phyloP scores from a whole-genome alignment of 31 red algal genomes.

The Odonthalia washingtoniensis region DNA sequence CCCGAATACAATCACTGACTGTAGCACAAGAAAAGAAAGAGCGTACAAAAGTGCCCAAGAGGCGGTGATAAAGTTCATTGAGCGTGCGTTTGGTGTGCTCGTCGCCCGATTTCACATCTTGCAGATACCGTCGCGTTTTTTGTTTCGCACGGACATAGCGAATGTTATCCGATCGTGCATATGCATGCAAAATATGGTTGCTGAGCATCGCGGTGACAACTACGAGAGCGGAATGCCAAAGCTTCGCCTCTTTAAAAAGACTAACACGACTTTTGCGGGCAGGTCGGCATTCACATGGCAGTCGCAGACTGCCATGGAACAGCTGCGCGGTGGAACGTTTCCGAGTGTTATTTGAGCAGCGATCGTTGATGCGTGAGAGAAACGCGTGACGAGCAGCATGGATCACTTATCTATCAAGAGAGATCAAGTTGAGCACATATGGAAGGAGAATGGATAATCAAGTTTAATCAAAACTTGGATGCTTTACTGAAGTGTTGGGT shows the following conservation, averaged over 20 bases:
- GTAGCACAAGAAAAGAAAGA: not conserved
- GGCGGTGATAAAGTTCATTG: constrained; percentile 39
- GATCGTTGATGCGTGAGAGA: not conserved
- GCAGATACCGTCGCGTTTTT: constrained; percentile 17
- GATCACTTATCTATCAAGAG: not conserved
- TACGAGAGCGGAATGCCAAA: not conserved
- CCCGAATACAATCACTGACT: not conserved
- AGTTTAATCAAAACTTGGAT: not conserved
- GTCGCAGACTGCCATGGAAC: not conserved
- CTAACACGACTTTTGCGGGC: not conserved
- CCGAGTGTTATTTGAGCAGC: not conserved
- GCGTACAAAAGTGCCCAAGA: constrained; percentile 24
- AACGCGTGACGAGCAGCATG: not conserved
- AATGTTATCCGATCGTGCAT: constrained; percentile 47
- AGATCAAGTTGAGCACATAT: not conserved
- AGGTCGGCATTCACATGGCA: not conserved
- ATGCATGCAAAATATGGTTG: constrained; percentile 52
- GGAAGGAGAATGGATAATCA: not conserved
- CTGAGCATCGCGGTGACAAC: not conserved
- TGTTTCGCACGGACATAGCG: constrained; percentile 22
- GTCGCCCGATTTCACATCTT: constrained; percentile 45
- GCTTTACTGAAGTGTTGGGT: not conserved
- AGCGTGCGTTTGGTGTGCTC: constrained; percentile 54
- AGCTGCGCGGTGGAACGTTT: not conserved
- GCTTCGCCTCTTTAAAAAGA: not conserved